These are phyloP conservation scores for Pythium dissotocum DNA, from an alignment of 352 stramenopile genomes.

Conservation along the genomic window DNA sequence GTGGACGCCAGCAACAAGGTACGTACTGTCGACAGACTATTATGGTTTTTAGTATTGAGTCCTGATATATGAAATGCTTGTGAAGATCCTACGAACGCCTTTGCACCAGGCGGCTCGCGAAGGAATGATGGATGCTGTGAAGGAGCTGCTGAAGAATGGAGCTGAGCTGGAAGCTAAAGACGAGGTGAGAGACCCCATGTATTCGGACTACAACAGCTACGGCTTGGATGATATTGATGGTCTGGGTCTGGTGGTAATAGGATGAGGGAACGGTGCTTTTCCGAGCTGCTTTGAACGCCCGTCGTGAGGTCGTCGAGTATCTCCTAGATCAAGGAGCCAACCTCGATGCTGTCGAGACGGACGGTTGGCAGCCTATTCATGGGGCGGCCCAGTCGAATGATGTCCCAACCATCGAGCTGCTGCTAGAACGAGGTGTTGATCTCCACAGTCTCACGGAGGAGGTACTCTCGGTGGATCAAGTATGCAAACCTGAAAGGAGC, in stretches of 20 bases:
- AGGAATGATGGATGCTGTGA: background rate
- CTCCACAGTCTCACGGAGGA: background rate
- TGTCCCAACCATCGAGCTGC: background rate
- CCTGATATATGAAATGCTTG: background rate
- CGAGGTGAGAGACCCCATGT: background rate
- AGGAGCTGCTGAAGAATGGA: background rate
- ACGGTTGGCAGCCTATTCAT: background rate
- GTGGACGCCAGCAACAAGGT: background rate
- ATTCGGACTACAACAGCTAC: too few relatives aligned
- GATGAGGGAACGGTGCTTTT: background rate
- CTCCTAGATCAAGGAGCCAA: background rate
- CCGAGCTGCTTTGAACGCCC: background rate
- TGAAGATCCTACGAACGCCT: background rate
- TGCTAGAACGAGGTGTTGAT: background rate
- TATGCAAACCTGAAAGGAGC: too few relatives aligned
- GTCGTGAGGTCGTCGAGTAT: background rate
- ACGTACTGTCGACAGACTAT: background rate
- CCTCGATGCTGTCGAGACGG: background rate
- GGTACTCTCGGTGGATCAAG: too few relatives aligned
- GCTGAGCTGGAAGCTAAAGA: background rate
- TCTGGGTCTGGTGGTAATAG: background rate
- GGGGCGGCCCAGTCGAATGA: background rate
- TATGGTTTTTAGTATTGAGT: background rate
- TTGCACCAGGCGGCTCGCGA: background rate
- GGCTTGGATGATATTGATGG: too few relatives aligned